Evolutionary conservation across 768 basidiomycete species (phyloP).

Genomic region (Suillus clintonianus): DNA sequence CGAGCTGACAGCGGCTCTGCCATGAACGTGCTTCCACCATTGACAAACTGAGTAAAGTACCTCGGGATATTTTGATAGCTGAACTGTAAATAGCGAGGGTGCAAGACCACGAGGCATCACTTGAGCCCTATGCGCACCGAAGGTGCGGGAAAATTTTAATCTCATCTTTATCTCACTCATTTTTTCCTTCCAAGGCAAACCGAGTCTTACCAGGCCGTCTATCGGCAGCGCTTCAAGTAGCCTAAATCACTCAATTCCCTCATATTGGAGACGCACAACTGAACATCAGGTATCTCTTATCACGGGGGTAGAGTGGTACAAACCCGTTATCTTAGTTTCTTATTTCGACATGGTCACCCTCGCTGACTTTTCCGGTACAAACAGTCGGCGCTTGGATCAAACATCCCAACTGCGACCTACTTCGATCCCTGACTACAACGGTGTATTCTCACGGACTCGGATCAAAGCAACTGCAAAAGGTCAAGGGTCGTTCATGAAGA

Average conservation of each 20-base stretch:
- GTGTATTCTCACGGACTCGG: neutral
- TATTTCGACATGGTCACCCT: neutral
- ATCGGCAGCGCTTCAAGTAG: neutral
- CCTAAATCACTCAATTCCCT: neutral
- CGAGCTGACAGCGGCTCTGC: conserved; percentile 79
- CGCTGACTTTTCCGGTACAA: neutral
- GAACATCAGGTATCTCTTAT: neutral
- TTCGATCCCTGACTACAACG: neutral
- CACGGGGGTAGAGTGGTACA: neutral
- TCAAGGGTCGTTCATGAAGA: conserved; percentile 9
- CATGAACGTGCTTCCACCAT: conserved; percentile 95
- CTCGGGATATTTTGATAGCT: neutral
- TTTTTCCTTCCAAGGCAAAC: neutral
- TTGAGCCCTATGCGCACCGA: neutral
- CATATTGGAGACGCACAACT: neutral
- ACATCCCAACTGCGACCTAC: neutral
- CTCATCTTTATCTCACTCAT: neutral
- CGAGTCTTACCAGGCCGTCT: neutral
- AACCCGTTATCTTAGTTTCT: neutral
- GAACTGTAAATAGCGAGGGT: neutral
- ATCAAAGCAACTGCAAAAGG: neutral
- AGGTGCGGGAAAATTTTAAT: neutral
- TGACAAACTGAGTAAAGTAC: conserved; percentile 73
- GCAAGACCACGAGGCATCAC: neutral
- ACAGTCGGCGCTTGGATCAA: neutral